phyloP scores from a whole-genome alignment of 352 stramenopile genomes.

The Peronospora tabacina region DNA sequence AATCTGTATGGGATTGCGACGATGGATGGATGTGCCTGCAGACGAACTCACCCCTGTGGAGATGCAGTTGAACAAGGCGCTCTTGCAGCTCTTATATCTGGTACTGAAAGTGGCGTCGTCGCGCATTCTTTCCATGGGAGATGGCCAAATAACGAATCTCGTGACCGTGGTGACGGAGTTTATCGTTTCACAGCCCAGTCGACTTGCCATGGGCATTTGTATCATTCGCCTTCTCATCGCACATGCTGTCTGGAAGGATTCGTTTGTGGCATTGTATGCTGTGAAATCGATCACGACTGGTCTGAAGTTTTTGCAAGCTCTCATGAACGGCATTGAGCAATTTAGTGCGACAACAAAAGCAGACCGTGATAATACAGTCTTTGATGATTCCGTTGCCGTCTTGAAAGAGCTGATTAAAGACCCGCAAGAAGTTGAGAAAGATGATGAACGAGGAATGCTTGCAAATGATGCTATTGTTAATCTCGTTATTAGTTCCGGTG shows the following conservation, averaged over 20 bases:
- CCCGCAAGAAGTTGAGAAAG: constrained; percentile 18
- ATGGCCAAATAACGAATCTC: constrained; percentile 56
- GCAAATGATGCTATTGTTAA: constrained; percentile 56
- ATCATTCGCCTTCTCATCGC: constrained; percentile 74
- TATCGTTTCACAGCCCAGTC: constrained; percentile 43
- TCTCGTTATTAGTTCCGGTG: constrained; percentile 54
- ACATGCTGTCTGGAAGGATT: constrained; percentile 60
- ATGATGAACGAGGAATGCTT: constrained; percentile 32
- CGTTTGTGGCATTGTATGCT: constrained; percentile 58
- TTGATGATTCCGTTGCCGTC: constrained; percentile 56
- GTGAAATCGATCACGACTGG: constrained; percentile 55
- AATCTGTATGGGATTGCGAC: constrained; percentile 52
- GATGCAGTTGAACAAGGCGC: constrained; percentile 34
- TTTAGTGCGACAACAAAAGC: constrained; percentile 27
- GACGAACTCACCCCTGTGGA: constrained; percentile 28
- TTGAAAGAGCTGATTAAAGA: constrained; percentile 52
- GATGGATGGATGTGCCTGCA: constrained; percentile 48
- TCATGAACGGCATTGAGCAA: constrained; percentile 48
- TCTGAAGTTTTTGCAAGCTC: constrained; percentile 54
- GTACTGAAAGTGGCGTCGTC: constrained; percentile 54
- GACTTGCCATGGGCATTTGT: constrained; percentile 46
- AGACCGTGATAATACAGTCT: constrained; percentile 29
- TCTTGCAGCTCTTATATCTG: constrained; percentile 62
- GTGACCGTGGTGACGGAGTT: constrained; percentile 67
- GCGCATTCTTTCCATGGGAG: constrained; percentile 39